A percentile compares a stretch with the other conserved stretches of the same genome.
These are phyloP conservation scores for Dictyostelium firmibasis DNA, from an alignment of 78 protist genomes.

Conservation along the genomic window DNA sequence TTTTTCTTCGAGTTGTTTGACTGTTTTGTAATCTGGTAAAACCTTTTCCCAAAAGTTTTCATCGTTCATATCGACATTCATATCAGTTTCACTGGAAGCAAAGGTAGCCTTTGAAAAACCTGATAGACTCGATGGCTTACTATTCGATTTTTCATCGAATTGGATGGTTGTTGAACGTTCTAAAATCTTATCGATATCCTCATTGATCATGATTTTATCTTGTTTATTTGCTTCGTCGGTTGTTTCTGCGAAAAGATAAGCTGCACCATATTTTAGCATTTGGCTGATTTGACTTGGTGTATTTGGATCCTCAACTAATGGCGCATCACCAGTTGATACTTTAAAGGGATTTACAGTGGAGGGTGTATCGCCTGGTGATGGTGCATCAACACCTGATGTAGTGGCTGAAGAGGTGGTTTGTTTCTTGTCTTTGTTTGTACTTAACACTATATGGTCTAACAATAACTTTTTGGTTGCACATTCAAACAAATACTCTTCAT, in stretches of 20 bases:
- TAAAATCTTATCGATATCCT: conserved; percentile 86
- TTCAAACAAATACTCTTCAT: conserved; percentile 88
- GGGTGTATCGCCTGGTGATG: neutral
- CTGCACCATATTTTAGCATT: conserved; percentile 87
- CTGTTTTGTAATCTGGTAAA: conserved; percentile 80
- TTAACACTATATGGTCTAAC: conserved; percentile 86
- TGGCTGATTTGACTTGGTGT: conserved; percentile 75
- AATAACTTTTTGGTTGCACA: conserved; percentile 90
- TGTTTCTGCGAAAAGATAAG: conserved; percentile 58
- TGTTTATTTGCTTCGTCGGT: conserved; percentile 50
- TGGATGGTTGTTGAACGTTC: conserved; percentile 65
- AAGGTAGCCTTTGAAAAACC: conserved; percentile 86
- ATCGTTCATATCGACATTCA: conserved; percentile 80
- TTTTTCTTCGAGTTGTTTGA: conserved; percentile 62
- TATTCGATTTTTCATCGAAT: conserved; percentile 37
- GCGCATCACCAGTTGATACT: neutral
- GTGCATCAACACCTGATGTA: neutral
- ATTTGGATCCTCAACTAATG: conserved; percentile 14
- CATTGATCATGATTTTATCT: conserved; percentile 55
- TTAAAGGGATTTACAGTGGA: neutral
- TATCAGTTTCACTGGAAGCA: conserved; percentile 32
- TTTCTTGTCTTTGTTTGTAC: conserved; percentile 24
- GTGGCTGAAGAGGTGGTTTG: conserved; percentile 1
- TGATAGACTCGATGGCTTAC: conserved; percentile 18
- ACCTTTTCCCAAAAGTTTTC: conserved; percentile 90